Percentiles rank a stretch among this genome's conserved stretches.
Conservation (phyloP, 2,329 filamentous ascomycete species). For the Fusarium buxicola region DNA sequence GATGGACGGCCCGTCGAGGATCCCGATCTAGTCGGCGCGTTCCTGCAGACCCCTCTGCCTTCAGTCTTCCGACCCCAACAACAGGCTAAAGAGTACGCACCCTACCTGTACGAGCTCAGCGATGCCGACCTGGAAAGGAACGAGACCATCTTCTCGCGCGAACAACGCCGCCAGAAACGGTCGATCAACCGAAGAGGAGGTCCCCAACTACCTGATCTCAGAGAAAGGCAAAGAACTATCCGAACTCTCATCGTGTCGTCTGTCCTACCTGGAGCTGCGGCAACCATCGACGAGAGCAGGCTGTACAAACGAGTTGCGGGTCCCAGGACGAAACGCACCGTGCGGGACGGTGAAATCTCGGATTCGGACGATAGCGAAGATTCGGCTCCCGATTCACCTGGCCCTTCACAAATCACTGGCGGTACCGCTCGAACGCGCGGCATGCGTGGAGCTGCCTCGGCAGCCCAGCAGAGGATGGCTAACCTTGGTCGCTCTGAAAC, state of each 20-base stretch:
- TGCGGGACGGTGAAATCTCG: conserved; percentile 75
- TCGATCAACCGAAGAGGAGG: conserved; percentile 94
- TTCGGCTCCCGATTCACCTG: conserved; percentile 86
- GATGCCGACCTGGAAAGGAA: conserved; percentile 91
- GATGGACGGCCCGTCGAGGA: conserved; percentile 95
- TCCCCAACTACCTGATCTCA: conserved; percentile 93
- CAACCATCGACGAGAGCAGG: conserved; percentile 83
- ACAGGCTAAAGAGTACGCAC: conserved; percentile 92
- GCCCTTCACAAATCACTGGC: conserved; percentile 74
- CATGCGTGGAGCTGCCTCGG: conserved; percentile 88
- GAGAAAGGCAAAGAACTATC: conserved; percentile 92
- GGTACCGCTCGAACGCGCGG: conserved; percentile 88
- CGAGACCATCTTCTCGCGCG: conserved; percentile 91
- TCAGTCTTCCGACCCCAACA: conserved; percentile 90
- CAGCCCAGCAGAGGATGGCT: conserved; percentile 88
- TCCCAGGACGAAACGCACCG: conserved; percentile 66
- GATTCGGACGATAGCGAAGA: conserved; percentile 95
- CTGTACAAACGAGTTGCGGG: conserved; percentile 83
- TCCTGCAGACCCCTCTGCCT: conserved; percentile 85
- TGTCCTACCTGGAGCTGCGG: conserved; percentile 87
- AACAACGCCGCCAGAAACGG: conserved; percentile 93
- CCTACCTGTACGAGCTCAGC: conserved; percentile 93
- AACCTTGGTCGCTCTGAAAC: conserved; percentile 87
- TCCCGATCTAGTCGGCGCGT: conserved; percentile 85
- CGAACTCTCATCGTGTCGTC: conserved; percentile 92